Conservation (phyloP, 2,329 filamentous ascomycete species). For the Alternaria angustiovoidea region DNA sequence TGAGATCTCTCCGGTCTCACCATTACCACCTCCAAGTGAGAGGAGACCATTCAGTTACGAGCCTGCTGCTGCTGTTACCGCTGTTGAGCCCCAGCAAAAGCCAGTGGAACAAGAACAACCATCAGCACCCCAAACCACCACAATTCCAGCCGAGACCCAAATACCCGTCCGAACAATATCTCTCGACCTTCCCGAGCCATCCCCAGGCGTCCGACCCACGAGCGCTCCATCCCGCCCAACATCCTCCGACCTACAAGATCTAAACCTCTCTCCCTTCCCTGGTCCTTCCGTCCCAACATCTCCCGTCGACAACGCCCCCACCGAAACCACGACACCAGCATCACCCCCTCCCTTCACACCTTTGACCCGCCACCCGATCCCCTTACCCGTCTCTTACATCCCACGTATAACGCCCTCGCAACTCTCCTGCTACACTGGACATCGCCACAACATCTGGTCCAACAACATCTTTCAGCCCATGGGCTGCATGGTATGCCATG, state of each 20-base stretch:
- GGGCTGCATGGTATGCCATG: constrained; percentile 48
- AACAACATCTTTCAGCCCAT: constrained; percentile 45
- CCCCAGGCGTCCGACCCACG: background rate
- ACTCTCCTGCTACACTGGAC: constrained; percentile 43
- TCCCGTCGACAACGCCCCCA: constrained; percentile 2
- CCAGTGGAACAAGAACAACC: constrained; percentile 2
- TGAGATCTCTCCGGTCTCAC: constrained; percentile 35
- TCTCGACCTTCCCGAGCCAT: constrained; percentile 15
- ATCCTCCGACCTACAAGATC: constrained; percentile 1
- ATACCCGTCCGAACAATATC: constrained; percentile 18
- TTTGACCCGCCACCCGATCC: constrained; percentile 28
- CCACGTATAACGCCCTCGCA: constrained; percentile 44
- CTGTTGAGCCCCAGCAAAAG: constrained; percentile 9
- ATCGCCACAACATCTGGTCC: constrained; percentile 38
- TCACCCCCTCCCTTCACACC: constrained; percentile 27
- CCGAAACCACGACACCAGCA: constrained; percentile 1
- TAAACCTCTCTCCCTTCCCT: constrained; percentile 11
- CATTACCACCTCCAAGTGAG: constrained; percentile 24
- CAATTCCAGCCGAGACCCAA: constrained; percentile 8
- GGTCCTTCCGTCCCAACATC: constrained; percentile 13
- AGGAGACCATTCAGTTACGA: constrained; percentile 41
- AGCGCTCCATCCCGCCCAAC: constrained; percentile 10
- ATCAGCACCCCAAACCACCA: constrained; percentile 7
- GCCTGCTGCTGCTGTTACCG: background rate
- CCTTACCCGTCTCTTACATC: constrained; percentile 22